Evolutionary conservation across 1,284 basidiomycete species (phyloP).

Genomic region (Ganoderma sp.): DNA sequence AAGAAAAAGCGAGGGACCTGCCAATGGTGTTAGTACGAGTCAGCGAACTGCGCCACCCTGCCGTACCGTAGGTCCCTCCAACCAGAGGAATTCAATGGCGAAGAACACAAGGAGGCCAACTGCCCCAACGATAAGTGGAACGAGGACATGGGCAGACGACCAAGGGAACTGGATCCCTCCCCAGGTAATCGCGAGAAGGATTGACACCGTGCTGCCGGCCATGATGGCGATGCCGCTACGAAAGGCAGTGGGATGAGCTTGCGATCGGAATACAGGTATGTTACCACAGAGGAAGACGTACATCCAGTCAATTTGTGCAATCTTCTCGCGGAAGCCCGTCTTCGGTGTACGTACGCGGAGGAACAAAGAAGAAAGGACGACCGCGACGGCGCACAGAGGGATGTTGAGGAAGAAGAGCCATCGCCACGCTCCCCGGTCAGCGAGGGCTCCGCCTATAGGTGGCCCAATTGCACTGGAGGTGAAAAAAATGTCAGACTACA

Average conservation of each 20-base stretch:
- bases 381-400: constrained; percentile 44
- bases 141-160: constrained; percentile 29
- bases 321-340: constrained; percentile 37
- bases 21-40: background rate
- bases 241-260: constrained; percentile 23
- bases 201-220: constrained; percentile 25
- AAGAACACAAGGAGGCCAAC: constrained; percentile 24
- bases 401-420: constrained; percentile 44
- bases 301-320: constrained; percentile 42
- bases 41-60: background rate
- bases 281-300: constrained; percentile 22
- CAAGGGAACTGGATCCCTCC: constrained; percentile 31
- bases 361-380: constrained; percentile 44
- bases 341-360: constrained; percentile 45
- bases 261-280: no score
- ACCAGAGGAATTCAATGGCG: constrained; percentile 24
- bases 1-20: constrained; percentile 41
- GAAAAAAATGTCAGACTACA: no score
- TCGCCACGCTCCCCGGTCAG: background rate
- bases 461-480: constrained; percentile 10
- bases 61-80: constrained; percentile 22
- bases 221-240: constrained; percentile 31
- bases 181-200: constrained; percentile 31
- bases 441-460: background rate
- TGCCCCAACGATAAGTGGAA: constrained; percentile 31